Evolutionary conservation across 169 alveolate genomes (phyloP), one percentile per base, ranked within the genome.

Genomic region (Plasmodium chabaudi): DNA sequence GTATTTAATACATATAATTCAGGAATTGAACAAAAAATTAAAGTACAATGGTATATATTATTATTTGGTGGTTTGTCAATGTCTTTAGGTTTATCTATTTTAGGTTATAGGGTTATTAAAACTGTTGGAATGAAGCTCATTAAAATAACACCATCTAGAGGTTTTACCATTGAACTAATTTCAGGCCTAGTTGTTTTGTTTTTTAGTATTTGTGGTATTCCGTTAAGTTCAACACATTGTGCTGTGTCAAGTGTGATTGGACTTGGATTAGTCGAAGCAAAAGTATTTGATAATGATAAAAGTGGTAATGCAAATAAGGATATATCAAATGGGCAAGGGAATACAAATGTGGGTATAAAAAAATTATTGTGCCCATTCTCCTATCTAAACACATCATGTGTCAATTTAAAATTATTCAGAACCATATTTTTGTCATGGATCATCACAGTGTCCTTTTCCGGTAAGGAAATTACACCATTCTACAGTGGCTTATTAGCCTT

Each of bases 221-320:
- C 98, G 0, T 91, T 95, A 65, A 94, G 97, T 87, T 95, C 98
- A 39, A 95, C 98, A 17, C 97, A 95, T 63, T 93, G 96, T 87
- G 92, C 94, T 15, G 98, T 95, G 17, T 96, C 97, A 13, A 73
- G 95, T 86, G 95, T 94, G 2, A 89, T 95, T 13, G 98, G 97
- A 4, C 95, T 95, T 51, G 98, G 98, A 7, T 79, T 95, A 57
- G 89, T 93, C 34, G 95, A 89, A 72, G 84, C 90, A n/a, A 69
- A 42, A 70, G 51, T 64, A 15, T 34, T 65, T 17, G 59, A 63
- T 25, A 64, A 79, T 1, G 67, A 74, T 51, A 72, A 25, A 17
- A 73, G 53, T 44, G 39, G 27, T 4, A 25, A n/a, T 51, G 12
- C 46, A 13, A 44, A 65, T 4, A 65, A 79, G 53, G 59, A 6